phyloP scores from a whole-genome alignment of 805 yeast species.

The Hagleromyces aurorensis region DNA sequence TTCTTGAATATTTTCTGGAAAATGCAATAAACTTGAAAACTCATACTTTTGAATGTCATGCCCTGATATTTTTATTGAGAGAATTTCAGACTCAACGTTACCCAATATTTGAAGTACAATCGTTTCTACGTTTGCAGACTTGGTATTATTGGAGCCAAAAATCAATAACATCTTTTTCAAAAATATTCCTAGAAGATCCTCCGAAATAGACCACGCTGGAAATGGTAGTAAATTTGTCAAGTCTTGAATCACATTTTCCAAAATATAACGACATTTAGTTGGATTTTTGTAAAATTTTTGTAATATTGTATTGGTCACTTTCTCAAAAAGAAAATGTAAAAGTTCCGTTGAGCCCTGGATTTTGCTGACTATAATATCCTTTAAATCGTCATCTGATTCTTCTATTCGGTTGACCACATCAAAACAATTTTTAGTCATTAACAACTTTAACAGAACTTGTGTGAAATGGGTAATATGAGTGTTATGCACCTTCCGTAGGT shows the following conservation, averaged over 20 bases:
- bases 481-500: constrained; percentile 14
- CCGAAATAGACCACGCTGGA: constrained; percentile 62
- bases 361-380: constrained; percentile 2
- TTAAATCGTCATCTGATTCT: not conserved
- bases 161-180: constrained; percentile 37
- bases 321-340: constrained; percentile 13
- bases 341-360: constrained; percentile 1
- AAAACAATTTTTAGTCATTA: constrained; percentile 20
- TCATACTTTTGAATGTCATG: no score
- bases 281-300: constrained; percentile 22
- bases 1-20: constrained; percentile 17
- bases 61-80: no score
- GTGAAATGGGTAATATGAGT: constrained; percentile 25
- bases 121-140: constrained; percentile 38
- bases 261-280: constrained; percentile 29
- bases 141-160: constrained; percentile 32
- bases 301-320: constrained; percentile 20
- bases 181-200: constrained; percentile 39
- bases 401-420: constrained; percentile 3
- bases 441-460: constrained; percentile 18
- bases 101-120: constrained; percentile 57
- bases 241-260: constrained; percentile 54
- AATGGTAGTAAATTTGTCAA: constrained; percentile 38
- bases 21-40: constrained; percentile 18
- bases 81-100: constrained; percentile 44